Conservation (phyloP, 495 filamentous ascomycete species). For the Hypoxylon lienhwacheense region DNA sequence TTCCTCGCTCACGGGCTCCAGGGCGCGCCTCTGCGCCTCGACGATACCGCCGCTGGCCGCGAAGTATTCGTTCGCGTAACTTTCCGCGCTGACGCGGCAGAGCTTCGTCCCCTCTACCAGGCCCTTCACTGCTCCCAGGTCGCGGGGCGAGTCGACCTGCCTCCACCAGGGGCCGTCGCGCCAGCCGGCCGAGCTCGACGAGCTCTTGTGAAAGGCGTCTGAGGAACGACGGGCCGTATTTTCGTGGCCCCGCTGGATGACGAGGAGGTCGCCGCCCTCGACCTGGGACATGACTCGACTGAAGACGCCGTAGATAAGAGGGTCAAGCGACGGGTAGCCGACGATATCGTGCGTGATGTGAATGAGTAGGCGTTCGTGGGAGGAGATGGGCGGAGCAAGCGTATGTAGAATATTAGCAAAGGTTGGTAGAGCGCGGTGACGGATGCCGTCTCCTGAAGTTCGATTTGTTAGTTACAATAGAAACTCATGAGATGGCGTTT, state of each 20-base stretch:
- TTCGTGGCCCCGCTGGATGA: conserved; percentile 90
- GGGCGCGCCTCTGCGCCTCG: conserved; percentile 73
- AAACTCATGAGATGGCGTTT: neutral
- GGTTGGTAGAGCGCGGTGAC: conserved; percentile 86
- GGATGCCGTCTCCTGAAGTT: conserved; percentile 78
- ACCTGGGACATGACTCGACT: conserved; percentile 97
- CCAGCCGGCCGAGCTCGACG: conserved; percentile 63
- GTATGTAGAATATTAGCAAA: conserved; percentile 94
- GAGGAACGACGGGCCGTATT: conserved; percentile 69
- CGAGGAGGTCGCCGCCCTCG: conserved; percentile 94
- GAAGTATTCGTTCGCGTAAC: conserved; percentile 82
- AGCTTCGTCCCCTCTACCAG: conserved; percentile 87
- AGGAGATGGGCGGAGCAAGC: conserved; percentile 93
- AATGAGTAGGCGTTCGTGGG: conserved; percentile 96
- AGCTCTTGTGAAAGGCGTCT: conserved; percentile 60
- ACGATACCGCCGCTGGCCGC: conserved; percentile 74
- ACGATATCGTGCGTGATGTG: conserved; percentile 95
- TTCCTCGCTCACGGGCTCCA: conserved; percentile 70
- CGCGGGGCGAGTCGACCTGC: conserved; percentile 66
- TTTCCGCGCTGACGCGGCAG: conserved; percentile 81
- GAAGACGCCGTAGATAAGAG: conserved; percentile 90
- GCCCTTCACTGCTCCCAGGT: conserved; percentile 77
- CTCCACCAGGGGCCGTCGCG: conserved; percentile 97
- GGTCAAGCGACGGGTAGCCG: conserved; percentile 92
- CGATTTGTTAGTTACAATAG: conserved; percentile 22